A percentile compares a stretch with the other conserved stretches of the same genome.
phyloP scores from a whole-genome alignment of 1,284 basidiomycete species.

The Mixia osmundae region DNA sequence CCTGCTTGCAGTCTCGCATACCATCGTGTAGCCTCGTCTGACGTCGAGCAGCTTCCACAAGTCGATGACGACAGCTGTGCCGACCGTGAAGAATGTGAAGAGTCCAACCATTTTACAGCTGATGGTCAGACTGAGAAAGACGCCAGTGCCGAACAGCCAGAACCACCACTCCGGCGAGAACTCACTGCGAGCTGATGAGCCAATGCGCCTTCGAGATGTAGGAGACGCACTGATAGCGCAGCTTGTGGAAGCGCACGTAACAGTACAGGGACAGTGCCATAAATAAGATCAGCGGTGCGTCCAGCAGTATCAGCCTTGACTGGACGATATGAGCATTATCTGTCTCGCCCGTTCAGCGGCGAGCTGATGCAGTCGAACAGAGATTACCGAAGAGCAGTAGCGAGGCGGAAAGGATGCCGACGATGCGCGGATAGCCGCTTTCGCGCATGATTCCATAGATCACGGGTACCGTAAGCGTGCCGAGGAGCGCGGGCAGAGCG shows the following conservation, averaged over 20 bases:
- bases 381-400: slow-evolving; percentile 61
- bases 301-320: slow-evolving; percentile 82
- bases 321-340: slow-evolving; percentile 94
- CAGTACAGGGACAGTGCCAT: slow-evolving; percentile 78
- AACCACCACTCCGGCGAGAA: slow-evolving; percentile 79
- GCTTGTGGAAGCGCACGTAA: slow-evolving; percentile 89
- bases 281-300: slow-evolving; percentile 87
- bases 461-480: slow-evolving; percentile 66
- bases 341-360: slow-evolving; percentile 19
- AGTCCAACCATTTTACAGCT: slow-evolving; percentile 97
- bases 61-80: slow-evolving; percentile 73
- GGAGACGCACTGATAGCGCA: slow-evolving; percentile 51
- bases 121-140: slow-evolving; percentile 83
- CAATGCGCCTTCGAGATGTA: too few relatives aligned
- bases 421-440: slow-evolving; percentile 72
- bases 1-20: slow-evolving; percentile 24
- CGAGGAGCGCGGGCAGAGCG: slow-evolving; percentile 69
- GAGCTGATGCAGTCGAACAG: slow-evolving; percentile 3
- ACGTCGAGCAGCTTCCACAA: slow-evolving; percentile 86
- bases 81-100: slow-evolving; percentile 71
- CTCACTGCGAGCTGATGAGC: slow-evolving; percentile 31
- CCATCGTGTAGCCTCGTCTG: slow-evolving; percentile 59
- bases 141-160: slow-evolving; percentile 76
- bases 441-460: slow-evolving; percentile 96
- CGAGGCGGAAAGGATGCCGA: slow-evolving; percentile 64